phyloP scores from a whole-genome alignment of 2,329 filamentous ascomycete genomes.

The Zasmidium angulare region DNA sequence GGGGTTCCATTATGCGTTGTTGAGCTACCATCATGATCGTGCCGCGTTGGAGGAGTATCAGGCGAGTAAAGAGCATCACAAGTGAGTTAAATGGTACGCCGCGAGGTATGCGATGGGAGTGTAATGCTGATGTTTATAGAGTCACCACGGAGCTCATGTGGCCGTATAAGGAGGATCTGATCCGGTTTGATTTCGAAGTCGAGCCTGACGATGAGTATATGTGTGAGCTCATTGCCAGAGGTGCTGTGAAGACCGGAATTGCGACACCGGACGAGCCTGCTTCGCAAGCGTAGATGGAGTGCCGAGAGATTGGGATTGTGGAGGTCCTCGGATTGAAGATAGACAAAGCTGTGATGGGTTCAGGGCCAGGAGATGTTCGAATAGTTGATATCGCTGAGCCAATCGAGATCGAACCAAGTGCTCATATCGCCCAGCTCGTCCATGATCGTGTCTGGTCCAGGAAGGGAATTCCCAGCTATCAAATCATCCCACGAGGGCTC shows the following conservation, averaged over 20 bases:
- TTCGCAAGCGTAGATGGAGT: too few relatives aligned
- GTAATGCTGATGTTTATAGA: constrained; percentile 39
- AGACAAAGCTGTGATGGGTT: background rate
- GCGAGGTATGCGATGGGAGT: background rate
- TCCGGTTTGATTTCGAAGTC: constrained; percentile 57
- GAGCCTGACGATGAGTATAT: constrained; percentile 40
- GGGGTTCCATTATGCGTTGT: constrained; percentile 52
- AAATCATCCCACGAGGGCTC: constrained; percentile 1
- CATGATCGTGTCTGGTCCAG: background rate
- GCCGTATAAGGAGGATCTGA: constrained; percentile 55
- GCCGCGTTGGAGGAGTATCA: constrained; percentile 54
- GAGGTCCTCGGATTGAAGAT: background rate
- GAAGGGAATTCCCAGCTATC: background rate
- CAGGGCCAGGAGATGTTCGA: background rate
- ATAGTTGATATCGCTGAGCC: background rate
- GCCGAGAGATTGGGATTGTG: too few relatives aligned
- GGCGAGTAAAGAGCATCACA: constrained; percentile 52
- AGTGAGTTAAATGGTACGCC: too few relatives aligned
- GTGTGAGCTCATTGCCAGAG: constrained; percentile 8
- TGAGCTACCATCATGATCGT: constrained; percentile 53
- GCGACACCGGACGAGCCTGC: background rate
- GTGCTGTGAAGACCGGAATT: background rate
- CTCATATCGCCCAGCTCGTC: constrained; percentile 5
- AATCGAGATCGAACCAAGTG: constrained; percentile 4
- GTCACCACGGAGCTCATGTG: constrained; percentile 54